phyloP scores from a whole-genome alignment of 257 asterid genomes.

The Ballota nigra region DNA sequence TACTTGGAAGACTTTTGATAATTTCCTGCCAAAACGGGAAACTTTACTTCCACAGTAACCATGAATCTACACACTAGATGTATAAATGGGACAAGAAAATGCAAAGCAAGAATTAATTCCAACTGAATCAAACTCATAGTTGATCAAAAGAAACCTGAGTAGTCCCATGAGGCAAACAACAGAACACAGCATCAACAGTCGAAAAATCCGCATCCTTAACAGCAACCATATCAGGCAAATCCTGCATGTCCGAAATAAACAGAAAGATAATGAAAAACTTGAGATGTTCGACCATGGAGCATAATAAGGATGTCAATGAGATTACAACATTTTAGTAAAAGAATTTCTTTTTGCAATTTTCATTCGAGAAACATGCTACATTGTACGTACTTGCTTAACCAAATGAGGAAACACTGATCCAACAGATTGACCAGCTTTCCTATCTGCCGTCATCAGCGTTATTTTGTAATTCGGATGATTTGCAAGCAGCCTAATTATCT shows the following conservation, averaged over 20 bases:
- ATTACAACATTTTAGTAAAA: neutral
- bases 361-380: neutral
- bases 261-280: neutral
- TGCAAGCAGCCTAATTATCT: conserved; percentile 80
- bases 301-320: neutral
- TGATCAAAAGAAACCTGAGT: conserved; percentile 59
- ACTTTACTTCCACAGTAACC: neutral
- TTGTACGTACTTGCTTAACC: conserved; percentile 55
- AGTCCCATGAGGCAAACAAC: conserved; percentile 98
- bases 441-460: conserved; percentile 86
- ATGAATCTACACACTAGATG: neutral
- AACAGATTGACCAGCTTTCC: conserved; percentile 95
- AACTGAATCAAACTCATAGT: neutral
- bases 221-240: conserved; percentile 81
- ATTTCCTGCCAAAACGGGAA: conserved; percentile 61
- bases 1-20: conserved; percentile 71
- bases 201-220: conserved; percentile 88
- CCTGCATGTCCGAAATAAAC: conserved; percentile 37
- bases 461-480: conserved; percentile 72
- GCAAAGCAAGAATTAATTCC: neutral
- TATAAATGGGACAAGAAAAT: neutral
- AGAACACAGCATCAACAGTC: conserved; percentile 83
- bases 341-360: neutral
- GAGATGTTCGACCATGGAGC: neutral
- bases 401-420: conserved; percentile 92